These are phyloP conservation scores for Ricinus communis DNA, from an alignment of 345 rosid genomes.

Conservation along the genomic window DNA sequence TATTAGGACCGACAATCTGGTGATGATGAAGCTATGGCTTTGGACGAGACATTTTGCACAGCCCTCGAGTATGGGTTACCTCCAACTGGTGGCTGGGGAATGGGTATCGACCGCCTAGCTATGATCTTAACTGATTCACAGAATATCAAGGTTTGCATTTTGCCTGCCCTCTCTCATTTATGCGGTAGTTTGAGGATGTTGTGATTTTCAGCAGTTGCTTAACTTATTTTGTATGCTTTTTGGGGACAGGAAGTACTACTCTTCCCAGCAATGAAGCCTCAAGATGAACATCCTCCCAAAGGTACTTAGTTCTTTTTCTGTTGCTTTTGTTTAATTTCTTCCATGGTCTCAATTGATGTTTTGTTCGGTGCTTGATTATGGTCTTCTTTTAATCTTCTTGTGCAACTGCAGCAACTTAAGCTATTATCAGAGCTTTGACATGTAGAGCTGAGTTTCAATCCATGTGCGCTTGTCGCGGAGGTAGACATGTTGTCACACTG, in stretches of 20 bases:
- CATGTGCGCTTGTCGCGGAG: too few relatives aligned
- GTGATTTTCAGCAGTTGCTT: background rate
- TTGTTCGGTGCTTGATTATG: too few relatives aligned
- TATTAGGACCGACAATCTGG: slow-evolving; percentile 85
- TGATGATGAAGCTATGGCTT: slow-evolving; percentile 97
- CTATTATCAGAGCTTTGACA: too few relatives aligned
- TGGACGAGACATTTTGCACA: slow-evolving; percentile 85
- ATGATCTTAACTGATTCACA: slow-evolving; percentile 93
- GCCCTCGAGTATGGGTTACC: slow-evolving; percentile 91
- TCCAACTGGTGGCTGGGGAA: slow-evolving; percentile 97
- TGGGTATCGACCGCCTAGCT: slow-evolving; percentile 84
- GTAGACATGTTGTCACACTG: too few relatives aligned
- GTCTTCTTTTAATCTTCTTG: too few relatives aligned
- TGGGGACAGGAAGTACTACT: slow-evolving; percentile 82
- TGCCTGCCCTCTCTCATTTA: too few relatives aligned
- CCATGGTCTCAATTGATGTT: too few relatives aligned
- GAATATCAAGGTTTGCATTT: slow-evolving; percentile 72
- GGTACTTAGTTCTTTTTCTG: slow-evolving; percentile 29
- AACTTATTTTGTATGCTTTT: slow-evolving; percentile 11
- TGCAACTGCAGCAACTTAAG: too few relatives aligned
- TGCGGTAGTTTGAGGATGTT: background rate
- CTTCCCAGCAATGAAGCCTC: slow-evolving; percentile 99
- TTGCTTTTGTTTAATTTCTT: background rate
- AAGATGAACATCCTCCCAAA: slow-evolving; percentile 68
- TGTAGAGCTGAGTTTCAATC: too few relatives aligned